Evolutionary conservation across 257 asterid genomes (phyloP).

Genomic region (Rauvolfia tetraphylla): DNA sequence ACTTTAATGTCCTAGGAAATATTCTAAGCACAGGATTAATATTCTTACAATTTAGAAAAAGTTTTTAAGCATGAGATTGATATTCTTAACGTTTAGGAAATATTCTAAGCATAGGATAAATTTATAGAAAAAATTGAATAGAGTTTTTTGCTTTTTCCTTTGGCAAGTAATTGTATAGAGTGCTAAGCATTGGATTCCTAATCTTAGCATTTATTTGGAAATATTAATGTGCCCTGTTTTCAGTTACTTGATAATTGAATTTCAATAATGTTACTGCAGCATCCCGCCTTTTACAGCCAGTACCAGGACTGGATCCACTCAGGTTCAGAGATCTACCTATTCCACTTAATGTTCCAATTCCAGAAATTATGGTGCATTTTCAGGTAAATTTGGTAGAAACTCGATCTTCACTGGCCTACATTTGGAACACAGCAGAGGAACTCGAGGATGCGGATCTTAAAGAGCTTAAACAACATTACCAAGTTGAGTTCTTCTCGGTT

Average conservation of each 20-base stretch:
- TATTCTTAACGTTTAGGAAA: too few species aligned
- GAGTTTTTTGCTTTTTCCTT: too few species aligned
- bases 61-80: too few species aligned
- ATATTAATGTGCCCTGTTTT: too few species aligned
- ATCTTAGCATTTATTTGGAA: too few species aligned
- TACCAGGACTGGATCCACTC: slow-evolving; percentile 13
- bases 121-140: too few species aligned
- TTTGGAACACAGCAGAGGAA: slow-evolving; percentile 33
- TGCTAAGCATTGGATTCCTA: too few species aligned
- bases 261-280: slow-evolving; percentile 16
- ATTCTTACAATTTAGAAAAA: too few species aligned
- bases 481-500: slow-evolving; percentile 36
- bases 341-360: background rate
- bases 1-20: too few species aligned
- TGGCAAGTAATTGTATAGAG: too few species aligned
- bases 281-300: slow-evolving; percentile 14
- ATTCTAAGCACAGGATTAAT: too few species aligned
- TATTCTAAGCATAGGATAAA: too few species aligned
- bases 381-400: background rate
- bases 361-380: slow-evolving; percentile 23
- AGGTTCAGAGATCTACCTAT: slow-evolving; percentile 37
- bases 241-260: background rate
- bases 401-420: slow-evolving; percentile 1
- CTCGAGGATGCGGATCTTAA: slow-evolving; percentile 20
- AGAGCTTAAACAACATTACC: slow-evolving; percentile 24